These are phyloP conservation scores for Ceraceosorus guamensis DNA, from an alignment of 1,284 basidiomycete genomes.

Conservation along the genomic window DNA sequence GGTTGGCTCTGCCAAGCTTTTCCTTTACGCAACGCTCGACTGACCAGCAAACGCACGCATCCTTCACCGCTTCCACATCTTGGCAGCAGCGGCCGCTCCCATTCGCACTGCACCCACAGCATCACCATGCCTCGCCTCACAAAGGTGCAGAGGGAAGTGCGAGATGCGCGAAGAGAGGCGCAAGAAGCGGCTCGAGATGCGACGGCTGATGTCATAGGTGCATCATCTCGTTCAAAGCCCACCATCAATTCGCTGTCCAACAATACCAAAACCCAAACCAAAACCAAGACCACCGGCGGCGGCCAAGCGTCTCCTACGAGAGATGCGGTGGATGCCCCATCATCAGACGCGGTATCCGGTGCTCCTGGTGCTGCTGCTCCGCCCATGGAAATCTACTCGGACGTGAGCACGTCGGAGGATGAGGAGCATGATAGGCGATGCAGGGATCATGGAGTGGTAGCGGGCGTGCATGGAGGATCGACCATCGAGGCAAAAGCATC, in stretches of 20 bases:
- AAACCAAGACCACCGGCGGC: neutral
- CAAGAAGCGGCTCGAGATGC: neutral
- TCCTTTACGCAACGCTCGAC: no score
- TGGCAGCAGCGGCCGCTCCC: no score
- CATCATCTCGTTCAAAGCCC: neutral
- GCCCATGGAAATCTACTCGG: neutral
- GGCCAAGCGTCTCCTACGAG: neutral
- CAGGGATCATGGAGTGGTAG: neutral
- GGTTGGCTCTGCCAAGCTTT: no score
- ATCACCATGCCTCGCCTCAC: constrained; percentile 5
- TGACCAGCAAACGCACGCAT: no score
- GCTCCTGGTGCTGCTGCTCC: neutral
- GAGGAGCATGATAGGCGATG: neutral
- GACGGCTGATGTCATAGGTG: neutral
- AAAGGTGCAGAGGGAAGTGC: constrained; percentile 9
- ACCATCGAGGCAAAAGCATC: neutral
- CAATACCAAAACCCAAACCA: neutral
- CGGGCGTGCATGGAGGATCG: neutral
- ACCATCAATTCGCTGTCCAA: neutral
- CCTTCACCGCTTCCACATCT: no score
- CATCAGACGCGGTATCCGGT: neutral
- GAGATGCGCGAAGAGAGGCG: constrained; percentile 3
- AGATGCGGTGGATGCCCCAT: neutral
- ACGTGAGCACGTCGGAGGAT: constrained; percentile 1
- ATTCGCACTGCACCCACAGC: no score